A percentile compares a stretch with the other conserved stretches of the same genome.
phyloP scores from a whole-genome alignment of 768 basidiomycete species.

The Zangia roseola region DNA sequence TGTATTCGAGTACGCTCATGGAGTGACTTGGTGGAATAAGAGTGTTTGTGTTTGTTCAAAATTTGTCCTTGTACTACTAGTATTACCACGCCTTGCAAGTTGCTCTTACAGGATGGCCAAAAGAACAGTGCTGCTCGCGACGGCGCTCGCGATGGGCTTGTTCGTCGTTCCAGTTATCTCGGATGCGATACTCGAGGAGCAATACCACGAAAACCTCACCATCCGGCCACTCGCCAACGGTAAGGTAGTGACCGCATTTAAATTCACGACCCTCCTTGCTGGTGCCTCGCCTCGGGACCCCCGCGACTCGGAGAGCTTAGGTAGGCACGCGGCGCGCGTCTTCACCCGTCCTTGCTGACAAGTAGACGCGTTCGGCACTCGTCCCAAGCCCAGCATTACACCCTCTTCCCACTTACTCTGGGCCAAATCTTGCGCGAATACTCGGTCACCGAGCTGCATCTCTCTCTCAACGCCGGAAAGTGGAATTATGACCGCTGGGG shows the following conservation, averaged over 20 bases:
- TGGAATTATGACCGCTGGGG: conserved; percentile 91
- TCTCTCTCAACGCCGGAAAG: conserved; percentile 87
- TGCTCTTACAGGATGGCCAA: conserved; percentile 1
- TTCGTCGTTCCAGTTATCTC: conserved; percentile 7
- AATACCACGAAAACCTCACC: conserved; percentile 49
- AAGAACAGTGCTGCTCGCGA: not conserved
- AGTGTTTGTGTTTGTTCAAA: too few relatives aligned
- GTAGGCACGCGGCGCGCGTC: conserved; percentile 39
- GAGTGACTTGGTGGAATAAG: too few relatives aligned
- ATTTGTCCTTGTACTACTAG: too few relatives aligned
- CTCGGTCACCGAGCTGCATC: conserved; percentile 82
- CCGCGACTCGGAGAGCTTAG: conserved; percentile 40
- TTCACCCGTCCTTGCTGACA: not conserved
- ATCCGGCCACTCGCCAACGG: conserved; percentile 75
- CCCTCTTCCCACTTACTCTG: conserved; percentile 80
- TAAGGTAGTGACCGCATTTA: conserved; percentile 75
- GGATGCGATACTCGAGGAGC: conserved; percentile 21
- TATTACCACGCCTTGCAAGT: too few relatives aligned
- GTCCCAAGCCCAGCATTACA: conserved; percentile 75
- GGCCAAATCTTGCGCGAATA: conserved; percentile 87
- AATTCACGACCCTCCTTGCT: conserved; percentile 66
- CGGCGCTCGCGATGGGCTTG: conserved; percentile 9
- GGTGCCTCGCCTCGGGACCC: conserved; percentile 59
- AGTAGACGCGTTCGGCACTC: not conserved
- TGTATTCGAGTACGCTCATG: too few relatives aligned